phyloP scores from a whole-genome alignment of 2,329 filamentous ascomycete genomes.

The Zymoseptoria pseudotritici region DNA sequence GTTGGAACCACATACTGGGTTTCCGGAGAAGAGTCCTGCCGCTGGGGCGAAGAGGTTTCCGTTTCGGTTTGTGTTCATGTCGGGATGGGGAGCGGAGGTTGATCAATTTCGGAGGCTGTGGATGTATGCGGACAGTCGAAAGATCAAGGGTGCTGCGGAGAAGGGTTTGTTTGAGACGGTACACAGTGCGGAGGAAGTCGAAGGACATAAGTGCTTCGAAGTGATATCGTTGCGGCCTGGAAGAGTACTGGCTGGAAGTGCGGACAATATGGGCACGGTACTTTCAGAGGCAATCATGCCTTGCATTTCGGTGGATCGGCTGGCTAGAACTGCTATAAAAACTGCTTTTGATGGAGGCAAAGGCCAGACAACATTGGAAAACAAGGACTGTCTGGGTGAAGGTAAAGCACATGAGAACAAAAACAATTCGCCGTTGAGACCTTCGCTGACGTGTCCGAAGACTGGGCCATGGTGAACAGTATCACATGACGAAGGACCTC shows the following conservation, averaged over 20 bases:
- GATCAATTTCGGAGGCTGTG: slow-evolving; percentile 34
- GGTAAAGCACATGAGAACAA: slow-evolving; percentile 6
- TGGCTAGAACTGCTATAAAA: slow-evolving; percentile 27
- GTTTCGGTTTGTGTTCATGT: slow-evolving; percentile 40
- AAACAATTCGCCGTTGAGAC: not conserved
- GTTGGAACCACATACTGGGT: slow-evolving; percentile 19
- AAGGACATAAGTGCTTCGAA: slow-evolving; percentile 29
- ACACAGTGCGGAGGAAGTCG: slow-evolving; percentile 21
- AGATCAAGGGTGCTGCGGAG: slow-evolving; percentile 33
- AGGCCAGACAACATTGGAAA: slow-evolving; percentile 30
- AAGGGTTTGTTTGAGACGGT: slow-evolving; percentile 29
- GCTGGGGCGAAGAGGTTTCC: slow-evolving; percentile 23
- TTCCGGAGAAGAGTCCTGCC: slow-evolving; percentile 11
- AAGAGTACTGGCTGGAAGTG: slow-evolving; percentile 21
- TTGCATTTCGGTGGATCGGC: slow-evolving; percentile 25
- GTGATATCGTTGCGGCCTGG: slow-evolving; percentile 29
- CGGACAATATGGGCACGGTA: slow-evolving; percentile 27
- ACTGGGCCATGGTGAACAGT: not conserved
- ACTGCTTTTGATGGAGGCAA: slow-evolving; percentile 25
- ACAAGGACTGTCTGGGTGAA: slow-evolving; percentile 29
- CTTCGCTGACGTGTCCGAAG: not conserved
- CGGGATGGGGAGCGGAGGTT: slow-evolving; percentile 33
- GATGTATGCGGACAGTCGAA: slow-evolving; percentile 27
- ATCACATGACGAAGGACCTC: not conserved
- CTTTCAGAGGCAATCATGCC: slow-evolving; percentile 24